phyloP scores from a whole-genome alignment of 257 asterid genomes.

The Capsicum pubescens region DNA sequence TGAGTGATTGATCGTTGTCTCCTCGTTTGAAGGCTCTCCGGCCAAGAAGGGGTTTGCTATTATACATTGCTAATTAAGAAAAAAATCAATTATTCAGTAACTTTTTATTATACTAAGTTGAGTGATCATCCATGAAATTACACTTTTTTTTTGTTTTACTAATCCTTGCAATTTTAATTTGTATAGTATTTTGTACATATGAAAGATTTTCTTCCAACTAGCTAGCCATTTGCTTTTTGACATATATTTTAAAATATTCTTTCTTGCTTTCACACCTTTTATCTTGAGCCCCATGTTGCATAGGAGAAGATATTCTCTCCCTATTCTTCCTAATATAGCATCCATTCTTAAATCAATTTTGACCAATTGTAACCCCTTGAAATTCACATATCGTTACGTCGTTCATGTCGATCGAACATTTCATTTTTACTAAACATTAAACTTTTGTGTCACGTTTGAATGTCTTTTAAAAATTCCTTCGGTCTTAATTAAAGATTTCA shows the following conservation, averaged over 20 bases:
- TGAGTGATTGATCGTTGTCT: not conserved
- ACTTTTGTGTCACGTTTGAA: not conserved
- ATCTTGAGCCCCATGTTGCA: conserved; percentile 28
- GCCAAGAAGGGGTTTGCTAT: not conserved
- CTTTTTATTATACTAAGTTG: not conserved
- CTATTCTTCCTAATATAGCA: conserved; percentile 15
- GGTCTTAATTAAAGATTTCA: not conserved
- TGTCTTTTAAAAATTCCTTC: not conserved
- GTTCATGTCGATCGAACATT: conserved; percentile 1
- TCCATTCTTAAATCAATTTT: conserved; percentile 5
- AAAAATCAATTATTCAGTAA: not conserved
- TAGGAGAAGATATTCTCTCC: conserved; percentile 10
- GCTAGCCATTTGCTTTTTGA: not conserved
- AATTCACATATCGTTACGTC: not conserved
- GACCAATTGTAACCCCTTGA: not conserved
- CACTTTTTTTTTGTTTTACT: not conserved
- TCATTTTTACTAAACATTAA: not conserved
- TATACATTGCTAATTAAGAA: not conserved
- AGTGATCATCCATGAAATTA: not conserved
- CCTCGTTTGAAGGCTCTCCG: not conserved
- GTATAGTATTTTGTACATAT: not conserved
- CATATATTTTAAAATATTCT: conserved; percentile 6
- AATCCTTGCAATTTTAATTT: not conserved
- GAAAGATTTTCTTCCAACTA: not conserved
- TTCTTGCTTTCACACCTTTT: conserved; percentile 28